Conservation (phyloP, 768 basidiomycete genomes). For the Suillus bovinus region DNA sequence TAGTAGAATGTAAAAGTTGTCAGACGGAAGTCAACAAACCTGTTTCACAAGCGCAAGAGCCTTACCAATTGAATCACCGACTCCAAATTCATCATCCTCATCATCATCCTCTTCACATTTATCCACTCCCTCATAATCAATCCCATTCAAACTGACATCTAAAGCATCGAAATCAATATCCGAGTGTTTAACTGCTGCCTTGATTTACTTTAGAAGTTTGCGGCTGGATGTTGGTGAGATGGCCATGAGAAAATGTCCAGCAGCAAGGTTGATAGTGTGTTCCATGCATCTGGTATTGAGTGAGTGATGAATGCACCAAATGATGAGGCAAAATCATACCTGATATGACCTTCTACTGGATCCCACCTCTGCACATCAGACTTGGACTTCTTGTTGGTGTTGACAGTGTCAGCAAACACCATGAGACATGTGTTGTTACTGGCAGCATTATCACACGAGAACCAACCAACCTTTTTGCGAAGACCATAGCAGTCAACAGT, state of each 20-base stretch:
- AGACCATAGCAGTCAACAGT: conserved; percentile 20
- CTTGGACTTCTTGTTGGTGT: too few relatives aligned
- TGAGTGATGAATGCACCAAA: too few relatives aligned
- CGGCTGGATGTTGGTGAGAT: conserved; percentile 18
- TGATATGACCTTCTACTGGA: background rate
- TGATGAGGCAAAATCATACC: too few relatives aligned
- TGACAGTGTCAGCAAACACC: background rate
- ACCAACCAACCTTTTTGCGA: background rate
- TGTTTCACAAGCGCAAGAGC: background rate
- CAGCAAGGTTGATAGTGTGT: conserved; percentile 31
- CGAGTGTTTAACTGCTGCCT: too few relatives aligned
- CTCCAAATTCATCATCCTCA: conserved; percentile 6
- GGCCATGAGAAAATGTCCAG: conserved; percentile 26
- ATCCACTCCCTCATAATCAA: too few relatives aligned
- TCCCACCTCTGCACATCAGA: too few relatives aligned
- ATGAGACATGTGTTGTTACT: background rate
- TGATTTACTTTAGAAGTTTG: conserved; percentile 5
- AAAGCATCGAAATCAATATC: too few relatives aligned
- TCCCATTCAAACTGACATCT: too few relatives aligned
- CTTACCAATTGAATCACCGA: conserved; percentile 11
- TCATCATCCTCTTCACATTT: background rate
- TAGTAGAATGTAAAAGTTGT: background rate
- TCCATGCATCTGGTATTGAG: conserved; percentile 34
- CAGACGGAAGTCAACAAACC: background rate
- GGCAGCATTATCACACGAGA: background rate